phyloP scores from a whole-genome alignment of 148 eudicot species.

The Chenopodium berlandieri region DNA sequence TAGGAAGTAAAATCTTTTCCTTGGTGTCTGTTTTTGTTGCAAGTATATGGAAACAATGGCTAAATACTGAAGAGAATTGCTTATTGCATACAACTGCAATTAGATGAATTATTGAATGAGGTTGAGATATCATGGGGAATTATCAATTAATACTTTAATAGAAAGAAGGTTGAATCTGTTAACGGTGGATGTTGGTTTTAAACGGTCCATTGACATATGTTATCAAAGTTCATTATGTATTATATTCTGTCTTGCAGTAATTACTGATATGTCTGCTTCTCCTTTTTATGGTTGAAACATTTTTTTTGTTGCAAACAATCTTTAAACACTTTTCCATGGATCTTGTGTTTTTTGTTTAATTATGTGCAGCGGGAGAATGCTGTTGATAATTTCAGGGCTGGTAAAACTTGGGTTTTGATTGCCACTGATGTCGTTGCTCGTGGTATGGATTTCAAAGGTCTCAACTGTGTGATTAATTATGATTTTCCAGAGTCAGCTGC shows the following conservation, averaged over 20 bases:
- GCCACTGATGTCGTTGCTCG: slow-evolving; percentile 95
- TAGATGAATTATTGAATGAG: neutral
- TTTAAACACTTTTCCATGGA: neutral
- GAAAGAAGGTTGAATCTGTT: neutral
- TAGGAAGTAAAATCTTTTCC: neutral
- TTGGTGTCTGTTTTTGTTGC: neutral
- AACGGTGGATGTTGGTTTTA: neutral
- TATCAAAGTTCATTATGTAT: neutral
- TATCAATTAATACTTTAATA: too few species aligned
- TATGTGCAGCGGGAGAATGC: slow-evolving; percentile 77
- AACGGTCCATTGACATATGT: too few species aligned
- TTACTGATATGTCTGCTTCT: neutral
- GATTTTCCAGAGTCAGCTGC: slow-evolving; percentile 95
- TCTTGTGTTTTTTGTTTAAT: slow-evolving; percentile 5
- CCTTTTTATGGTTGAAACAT: slow-evolving; percentile 2
- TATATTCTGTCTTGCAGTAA: neutral
- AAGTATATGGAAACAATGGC: neutral
- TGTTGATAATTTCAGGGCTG: slow-evolving; percentile 88
- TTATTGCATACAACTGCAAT: neutral
- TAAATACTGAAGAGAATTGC: neutral
- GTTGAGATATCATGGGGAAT: neutral
- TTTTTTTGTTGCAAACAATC: neutral
- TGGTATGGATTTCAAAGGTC: slow-evolving; percentile 99
- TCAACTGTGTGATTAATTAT: slow-evolving; percentile 91
- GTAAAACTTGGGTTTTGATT: slow-evolving; percentile 94